A percentile compares a stretch with the other conserved stretches of the same genome.
Evolutionary conservation across 306 rosid genomes (phyloP).

Genomic region (Myrica gale): DNA sequence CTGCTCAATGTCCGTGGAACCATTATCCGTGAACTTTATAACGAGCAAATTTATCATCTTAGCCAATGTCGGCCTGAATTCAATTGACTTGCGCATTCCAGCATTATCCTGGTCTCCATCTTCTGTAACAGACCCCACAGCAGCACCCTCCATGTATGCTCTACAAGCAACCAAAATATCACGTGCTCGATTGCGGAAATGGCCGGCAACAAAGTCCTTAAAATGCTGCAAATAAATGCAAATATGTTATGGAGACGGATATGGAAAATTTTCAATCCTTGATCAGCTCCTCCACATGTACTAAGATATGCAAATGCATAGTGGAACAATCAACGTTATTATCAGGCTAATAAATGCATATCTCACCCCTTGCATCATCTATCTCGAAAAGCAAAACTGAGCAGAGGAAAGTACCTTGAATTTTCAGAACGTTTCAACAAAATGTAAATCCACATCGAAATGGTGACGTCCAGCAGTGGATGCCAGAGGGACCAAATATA

Average conservation of each 20-base stretch:
- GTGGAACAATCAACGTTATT: neutral
- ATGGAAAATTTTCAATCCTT: neutral
- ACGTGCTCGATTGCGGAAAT: conserved; percentile 47
- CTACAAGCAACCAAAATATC: conserved; percentile 58
- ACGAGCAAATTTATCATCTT: conserved; percentile 57
- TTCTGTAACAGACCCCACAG: conserved; percentile 47
- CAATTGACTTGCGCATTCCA: conserved; percentile 8
- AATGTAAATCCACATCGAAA: neutral
- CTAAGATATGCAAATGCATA: neutral
- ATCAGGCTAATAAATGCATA: conserved; percentile 1
- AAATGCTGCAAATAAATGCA: conserved; percentile 55
- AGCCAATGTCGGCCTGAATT: conserved; percentile 47
- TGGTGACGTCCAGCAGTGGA: neutral
- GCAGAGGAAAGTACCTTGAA: neutral
- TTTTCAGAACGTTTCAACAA: neutral
- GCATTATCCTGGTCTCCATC: conserved; percentile 11
- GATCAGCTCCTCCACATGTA: neutral
- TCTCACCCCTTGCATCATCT: neutral
- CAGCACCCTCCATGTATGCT: conserved; percentile 55
- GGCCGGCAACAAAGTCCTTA: conserved; percentile 60
- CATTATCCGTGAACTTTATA: conserved; percentile 60
- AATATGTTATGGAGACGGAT: neutral
- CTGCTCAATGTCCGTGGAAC: conserved; percentile 58
- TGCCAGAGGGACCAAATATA: neutral
- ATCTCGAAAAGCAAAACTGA: neutral